phyloP scores from a whole-genome alignment of 441 rosid genomes.

The Jatropha podagrica region DNA sequence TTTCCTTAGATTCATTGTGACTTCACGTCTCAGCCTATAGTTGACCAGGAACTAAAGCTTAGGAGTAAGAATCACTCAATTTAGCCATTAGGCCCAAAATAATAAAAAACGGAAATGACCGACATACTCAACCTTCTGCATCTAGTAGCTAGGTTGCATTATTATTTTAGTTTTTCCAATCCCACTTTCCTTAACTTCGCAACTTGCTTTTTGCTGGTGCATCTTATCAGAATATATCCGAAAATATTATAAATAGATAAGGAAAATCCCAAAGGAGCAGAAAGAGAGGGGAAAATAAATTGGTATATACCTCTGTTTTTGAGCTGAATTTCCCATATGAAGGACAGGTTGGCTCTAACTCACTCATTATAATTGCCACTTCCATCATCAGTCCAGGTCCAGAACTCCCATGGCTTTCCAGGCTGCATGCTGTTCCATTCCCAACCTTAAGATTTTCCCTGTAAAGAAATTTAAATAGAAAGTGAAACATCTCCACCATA shows the following conservation, averaged over 20 bases:
- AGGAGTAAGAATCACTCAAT: neutral
- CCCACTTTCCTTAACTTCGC: neutral
- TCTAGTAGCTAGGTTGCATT: neutral
- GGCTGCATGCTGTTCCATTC: conserved; percentile 48
- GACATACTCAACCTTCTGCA: neutral
- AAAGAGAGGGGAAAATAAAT: neutral
- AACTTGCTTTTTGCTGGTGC: neutral
- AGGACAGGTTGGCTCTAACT: conserved; percentile 44
- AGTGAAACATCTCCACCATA: conserved; percentile 11
- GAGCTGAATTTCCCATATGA: conserved; percentile 43
- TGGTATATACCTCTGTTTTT: conserved; percentile 64
- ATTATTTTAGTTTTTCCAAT: neutral
- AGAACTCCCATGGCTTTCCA: conserved; percentile 42
- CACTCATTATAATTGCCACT: conserved; percentile 63
- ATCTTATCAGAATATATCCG: neutral
- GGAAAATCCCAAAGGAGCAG: neutral
- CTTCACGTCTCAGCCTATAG: neutral
- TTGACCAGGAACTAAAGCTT: neutral
- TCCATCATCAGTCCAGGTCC: conserved; percentile 60
- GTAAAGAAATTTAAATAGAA: conserved; percentile 24
- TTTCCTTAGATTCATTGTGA: neutral
- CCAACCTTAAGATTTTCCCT: conserved; percentile 79
- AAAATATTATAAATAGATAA: neutral
- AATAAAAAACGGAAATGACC: conserved; percentile 7
- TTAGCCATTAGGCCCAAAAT: conserved; percentile 1